A percentile compares a stretch with the other conserved stretches of the same genome.
phyloP scores from a whole-genome alignment of 208 protist species.

The Porcisia hertigi region DNA sequence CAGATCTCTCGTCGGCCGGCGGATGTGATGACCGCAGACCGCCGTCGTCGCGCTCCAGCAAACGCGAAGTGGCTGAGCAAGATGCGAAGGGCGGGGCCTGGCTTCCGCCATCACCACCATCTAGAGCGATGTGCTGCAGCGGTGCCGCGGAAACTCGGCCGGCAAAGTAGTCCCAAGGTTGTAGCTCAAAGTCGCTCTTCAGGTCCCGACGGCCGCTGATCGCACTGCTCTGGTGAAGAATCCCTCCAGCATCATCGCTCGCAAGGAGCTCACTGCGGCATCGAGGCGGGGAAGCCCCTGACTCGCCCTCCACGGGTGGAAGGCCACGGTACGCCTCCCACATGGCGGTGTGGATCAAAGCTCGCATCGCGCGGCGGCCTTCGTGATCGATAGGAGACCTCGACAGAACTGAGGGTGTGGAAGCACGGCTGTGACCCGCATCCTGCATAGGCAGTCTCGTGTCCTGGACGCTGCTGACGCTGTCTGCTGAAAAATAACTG shows the following conservation, averaged over 20 bases:
- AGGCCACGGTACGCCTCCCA: constrained; percentile 14
- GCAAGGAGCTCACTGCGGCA: too few relatives aligned
- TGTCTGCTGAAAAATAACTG: too few relatives aligned
- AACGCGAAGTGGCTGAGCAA: background rate
- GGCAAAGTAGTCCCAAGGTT: constrained; percentile 27
- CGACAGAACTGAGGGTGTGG: background rate
- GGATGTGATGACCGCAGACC: background rate
- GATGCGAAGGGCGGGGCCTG: background rate
- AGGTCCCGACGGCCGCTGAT: too few relatives aligned
- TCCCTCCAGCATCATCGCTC: background rate
- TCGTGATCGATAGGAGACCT: background rate
- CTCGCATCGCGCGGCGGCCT: constrained; percentile 11
- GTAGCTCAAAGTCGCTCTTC: constrained; percentile 9
- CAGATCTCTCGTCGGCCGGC: background rate
- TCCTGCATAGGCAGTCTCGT: background rate
- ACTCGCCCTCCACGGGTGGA: background rate
- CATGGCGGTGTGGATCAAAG: constrained; percentile 21
- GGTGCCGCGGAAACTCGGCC: background rate
- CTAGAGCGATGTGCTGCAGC: background rate
- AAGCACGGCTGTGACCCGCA: background rate
- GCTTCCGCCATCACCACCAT: background rate
- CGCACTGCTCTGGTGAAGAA: background rate
- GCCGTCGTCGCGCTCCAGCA: background rate
- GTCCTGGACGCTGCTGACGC: background rate
- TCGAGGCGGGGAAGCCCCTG: background rate